Percentiles rank a stretch among this genome's conserved stretches.
phyloP scores from a whole-genome alignment of 495 filamentous ascomycete genomes.

The Rusavskia elegans region DNA sequence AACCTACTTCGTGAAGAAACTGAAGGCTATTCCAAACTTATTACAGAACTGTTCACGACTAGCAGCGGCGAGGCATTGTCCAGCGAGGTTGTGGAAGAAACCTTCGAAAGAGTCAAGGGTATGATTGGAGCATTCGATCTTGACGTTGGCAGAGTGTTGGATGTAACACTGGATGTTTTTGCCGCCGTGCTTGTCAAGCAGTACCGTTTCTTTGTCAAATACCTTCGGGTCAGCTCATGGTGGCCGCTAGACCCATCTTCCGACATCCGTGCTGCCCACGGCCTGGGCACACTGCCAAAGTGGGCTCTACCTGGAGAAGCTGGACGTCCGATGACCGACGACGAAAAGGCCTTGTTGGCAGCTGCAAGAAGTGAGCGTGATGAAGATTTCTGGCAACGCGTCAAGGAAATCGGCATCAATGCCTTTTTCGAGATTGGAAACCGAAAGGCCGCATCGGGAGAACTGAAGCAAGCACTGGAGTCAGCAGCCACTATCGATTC shows the following conservation, averaged over 20 bases:
- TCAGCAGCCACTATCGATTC: constrained; percentile 19
- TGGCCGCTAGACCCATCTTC: constrained; percentile 55
- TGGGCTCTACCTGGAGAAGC: constrained; percentile 68
- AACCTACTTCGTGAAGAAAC: constrained; percentile 92
- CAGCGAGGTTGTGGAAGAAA: constrained; percentile 48
- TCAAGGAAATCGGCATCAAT: constrained; percentile 54
- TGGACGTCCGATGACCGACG: constrained; percentile 38
- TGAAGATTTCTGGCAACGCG: constrained; percentile 62
- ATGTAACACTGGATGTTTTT: constrained; percentile 81
- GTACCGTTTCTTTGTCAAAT: constrained; percentile 82
- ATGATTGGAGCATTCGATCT: constrained; percentile 86
- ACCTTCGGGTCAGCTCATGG: constrained; percentile 85
- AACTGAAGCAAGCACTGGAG: constrained; percentile 26
- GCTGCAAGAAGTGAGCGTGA: constrained; percentile 46
- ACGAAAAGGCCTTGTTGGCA: constrained; percentile 41
- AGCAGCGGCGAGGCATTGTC: constrained; percentile 44
- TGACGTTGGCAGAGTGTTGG: constrained; percentile 84
- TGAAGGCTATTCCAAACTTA: constrained; percentile 81
- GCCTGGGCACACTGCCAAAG: constrained; percentile 45
- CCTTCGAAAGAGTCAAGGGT: constrained; percentile 70
- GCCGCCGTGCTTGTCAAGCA: constrained; percentile 72
- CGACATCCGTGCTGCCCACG: constrained; percentile 3
- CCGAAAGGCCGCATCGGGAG: constrained; percentile 19
- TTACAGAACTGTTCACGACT: constrained; percentile 78
- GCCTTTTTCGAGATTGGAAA: constrained; percentile 78